A percentile compares a stretch with the other conserved stretches of the same genome.
phyloP scores from a whole-genome alignment of 139 green algal genomes.

The Chlorella sp. region DNA sequence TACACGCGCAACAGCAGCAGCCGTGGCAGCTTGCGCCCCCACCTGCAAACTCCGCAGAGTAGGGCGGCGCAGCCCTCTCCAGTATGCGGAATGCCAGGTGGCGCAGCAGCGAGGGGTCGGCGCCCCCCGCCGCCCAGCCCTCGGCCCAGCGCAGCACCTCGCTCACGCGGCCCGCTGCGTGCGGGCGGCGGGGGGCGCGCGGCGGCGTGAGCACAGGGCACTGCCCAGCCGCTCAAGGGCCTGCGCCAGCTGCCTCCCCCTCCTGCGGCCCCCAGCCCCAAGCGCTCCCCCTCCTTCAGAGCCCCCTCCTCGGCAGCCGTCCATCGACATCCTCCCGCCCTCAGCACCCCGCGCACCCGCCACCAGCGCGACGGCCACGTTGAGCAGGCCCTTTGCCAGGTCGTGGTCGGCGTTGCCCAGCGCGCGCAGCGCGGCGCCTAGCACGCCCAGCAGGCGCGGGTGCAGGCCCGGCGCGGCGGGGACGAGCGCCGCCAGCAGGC shows the following conservation, averaged over 20 bases:
- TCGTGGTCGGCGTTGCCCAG: slow-evolving; percentile 45
- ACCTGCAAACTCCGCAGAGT: slow-evolving; percentile 49
- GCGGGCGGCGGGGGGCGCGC: too few relatives aligned
- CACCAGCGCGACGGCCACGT: too few relatives aligned
- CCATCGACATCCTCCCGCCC: too few relatives aligned
- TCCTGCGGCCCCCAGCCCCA: too few relatives aligned
- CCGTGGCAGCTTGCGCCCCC: too few relatives aligned
- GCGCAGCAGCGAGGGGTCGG: slow-evolving; percentile 44
- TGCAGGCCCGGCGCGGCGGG: slow-evolving; percentile 43
- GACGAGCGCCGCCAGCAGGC: slow-evolving; percentile 37
- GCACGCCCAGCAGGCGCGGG: slow-evolving; percentile 24
- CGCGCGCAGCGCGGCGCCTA: slow-evolving; percentile 28
- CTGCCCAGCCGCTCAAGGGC: too few relatives aligned
- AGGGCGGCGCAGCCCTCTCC: slow-evolving; percentile 41
- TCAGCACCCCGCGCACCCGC: too few relatives aligned
- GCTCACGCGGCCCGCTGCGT: slow-evolving; percentile 5
- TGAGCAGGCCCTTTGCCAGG: slow-evolving; percentile 34
- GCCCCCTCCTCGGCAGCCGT: too few relatives aligned
- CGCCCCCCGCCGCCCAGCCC: slow-evolving; percentile 38
- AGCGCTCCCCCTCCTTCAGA: too few relatives aligned
- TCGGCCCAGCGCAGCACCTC: slow-evolving; percentile 34
- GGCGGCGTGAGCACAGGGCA: too few relatives aligned
- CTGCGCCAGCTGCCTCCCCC: too few relatives aligned
- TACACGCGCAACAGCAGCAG: too few relatives aligned
- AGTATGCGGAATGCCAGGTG: slow-evolving; percentile 50